Base-by-base conservation (phyloP, 257 asterid species). In the Sherardia arvensis region DNA sequence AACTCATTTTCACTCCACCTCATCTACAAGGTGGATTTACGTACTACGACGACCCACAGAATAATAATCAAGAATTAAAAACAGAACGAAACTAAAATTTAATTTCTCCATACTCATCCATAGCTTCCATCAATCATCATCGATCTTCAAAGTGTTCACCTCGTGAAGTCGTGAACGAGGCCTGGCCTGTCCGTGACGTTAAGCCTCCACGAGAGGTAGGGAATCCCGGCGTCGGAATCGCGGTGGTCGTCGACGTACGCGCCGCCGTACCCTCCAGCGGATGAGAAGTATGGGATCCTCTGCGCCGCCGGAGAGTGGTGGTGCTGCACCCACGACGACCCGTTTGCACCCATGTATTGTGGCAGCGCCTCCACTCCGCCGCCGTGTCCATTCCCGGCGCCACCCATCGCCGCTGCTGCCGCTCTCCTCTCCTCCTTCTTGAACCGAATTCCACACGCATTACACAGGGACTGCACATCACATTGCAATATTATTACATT, bases 391-490 rank as follows among this genome's bases (percentile, higher is more conserved):
- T 59, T 76, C 15, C 21, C 51, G 47, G 70, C 77, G n/a, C 74
- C 74, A 38, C 72, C 69, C 55, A 59, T 70, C 12, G 87, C 83
- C 17, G 95, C 97, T 4, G 96, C 96, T 36, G 85, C 69, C 11
- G 97, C 99, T 66, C 99, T 81, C 69, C 96, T 84, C 70, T 93
- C 96, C 68, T 93, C 99, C 71, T 93, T 93, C 85, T 90, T 93
- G 88, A 73, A 90, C 29, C 99, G 87, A 51, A 90, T 93, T 33
- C 99, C 99, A 64, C 99, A 93, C 18, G 99, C 97, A 72, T 93
- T 93, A 84, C 99, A 93, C 2, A 93, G 76, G 3, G 99, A 93
- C 99, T 93, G 92, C 83, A 65, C 3, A 38, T 9, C 14, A 38
- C 47, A 38, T 11, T 10, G 3, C 11, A 3, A 30, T 6, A 30